These are phyloP conservation scores for Kwoniella europaea DNA, from an alignment of 768 basidiomycete species.

Conservation along the genomic window DNA sequence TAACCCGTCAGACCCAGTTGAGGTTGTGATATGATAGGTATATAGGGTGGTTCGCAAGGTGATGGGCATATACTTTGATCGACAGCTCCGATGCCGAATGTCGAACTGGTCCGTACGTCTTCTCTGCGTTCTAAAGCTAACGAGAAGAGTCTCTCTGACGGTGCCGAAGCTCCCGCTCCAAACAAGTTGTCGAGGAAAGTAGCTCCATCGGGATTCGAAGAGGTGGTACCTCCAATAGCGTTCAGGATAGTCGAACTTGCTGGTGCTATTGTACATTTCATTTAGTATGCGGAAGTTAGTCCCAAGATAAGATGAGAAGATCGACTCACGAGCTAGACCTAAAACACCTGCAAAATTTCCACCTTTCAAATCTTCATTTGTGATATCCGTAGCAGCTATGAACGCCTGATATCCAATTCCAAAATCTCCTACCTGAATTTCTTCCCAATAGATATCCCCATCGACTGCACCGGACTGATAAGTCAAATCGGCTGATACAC, in stretches of 20 bases:
- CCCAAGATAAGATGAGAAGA: no score
- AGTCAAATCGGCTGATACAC: constrained; percentile 36
- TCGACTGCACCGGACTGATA: constrained; percentile 47
- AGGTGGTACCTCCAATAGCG: constrained; percentile 51
- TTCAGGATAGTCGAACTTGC: constrained; percentile 52
- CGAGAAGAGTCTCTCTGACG: constrained; percentile 49
- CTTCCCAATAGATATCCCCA: constrained; percentile 56
- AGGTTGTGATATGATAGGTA: constrained; percentile 52
- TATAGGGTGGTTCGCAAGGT: constrained; percentile 48
- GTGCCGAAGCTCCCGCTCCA: constrained; percentile 48
- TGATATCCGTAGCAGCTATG: constrained; percentile 44
- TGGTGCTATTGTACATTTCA: constrained; percentile 30
- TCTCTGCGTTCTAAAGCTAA: constrained; percentile 52
- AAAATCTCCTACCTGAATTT: constrained; percentile 49
- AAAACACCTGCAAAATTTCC: constrained; percentile 53
- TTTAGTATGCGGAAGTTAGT: neutral
- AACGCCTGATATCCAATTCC: constrained; percentile 56
- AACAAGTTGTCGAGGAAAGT: constrained; percentile 57
- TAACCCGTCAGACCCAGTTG: constrained; percentile 45
- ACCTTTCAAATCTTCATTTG: constrained; percentile 47
- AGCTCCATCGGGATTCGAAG: constrained; percentile 54
- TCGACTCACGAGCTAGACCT: constrained; percentile 49
- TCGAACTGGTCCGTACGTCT: constrained; percentile 51
- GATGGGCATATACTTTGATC: constrained; percentile 39
- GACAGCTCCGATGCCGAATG: constrained; percentile 49